Evolutionary conservation across 2,329 filamentous ascomycete genomes (phyloP).

Genomic region (Penicillium nordicum): DNA sequence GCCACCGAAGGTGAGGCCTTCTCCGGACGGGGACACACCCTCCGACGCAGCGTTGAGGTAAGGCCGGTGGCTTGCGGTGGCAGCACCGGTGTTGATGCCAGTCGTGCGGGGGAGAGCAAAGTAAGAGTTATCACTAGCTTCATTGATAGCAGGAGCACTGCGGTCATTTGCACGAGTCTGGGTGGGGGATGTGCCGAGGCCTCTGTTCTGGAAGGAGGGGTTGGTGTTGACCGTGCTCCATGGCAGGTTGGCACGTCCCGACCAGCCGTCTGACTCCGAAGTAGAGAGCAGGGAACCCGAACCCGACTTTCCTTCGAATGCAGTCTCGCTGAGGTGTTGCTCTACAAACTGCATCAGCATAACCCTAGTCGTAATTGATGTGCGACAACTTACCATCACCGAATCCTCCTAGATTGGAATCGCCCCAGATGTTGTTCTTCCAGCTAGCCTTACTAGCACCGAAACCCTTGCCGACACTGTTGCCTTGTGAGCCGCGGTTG

Average conservation of each 20-base stretch:
- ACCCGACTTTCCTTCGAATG: conserved; percentile 58
- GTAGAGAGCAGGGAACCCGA: conserved; percentile 66
- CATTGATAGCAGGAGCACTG: conserved; percentile 37
- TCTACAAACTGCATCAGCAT: conserved; percentile 18
- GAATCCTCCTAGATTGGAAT: conserved; percentile 45
- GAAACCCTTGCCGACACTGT: conserved; percentile 44
- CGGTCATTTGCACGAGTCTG: conserved; percentile 52
- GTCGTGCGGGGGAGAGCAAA: conserved; percentile 47
- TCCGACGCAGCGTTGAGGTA: conserved; percentile 35
- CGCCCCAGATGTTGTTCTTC: conserved; percentile 54
- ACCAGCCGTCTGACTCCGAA: conserved; percentile 66
- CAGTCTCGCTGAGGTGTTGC: conserved; percentile 27
- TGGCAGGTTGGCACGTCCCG: conserved; percentile 48
- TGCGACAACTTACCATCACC: conserved; percentile 35
- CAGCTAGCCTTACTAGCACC: conserved; percentile 42
- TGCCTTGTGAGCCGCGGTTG: conserved; percentile 36
- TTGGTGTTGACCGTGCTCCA: conserved; percentile 57
- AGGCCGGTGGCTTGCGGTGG: conserved; percentile 26
- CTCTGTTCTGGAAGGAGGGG: conserved; percentile 32
- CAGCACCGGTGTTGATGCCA: conserved; percentile 40
- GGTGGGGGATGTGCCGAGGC: conserved; percentile 57
- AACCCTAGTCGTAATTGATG: neutral
- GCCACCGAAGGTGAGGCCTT: conserved; percentile 31
- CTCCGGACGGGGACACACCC: conserved; percentile 33
- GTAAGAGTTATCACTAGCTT: conserved; percentile 47